Percentiles rank a stretch among this genome's conserved stretches.
These are phyloP conservation scores for Phytophthora uliginosa DNA, from an alignment of 352 stramenopile genomes.

Conservation along the genomic window DNA sequence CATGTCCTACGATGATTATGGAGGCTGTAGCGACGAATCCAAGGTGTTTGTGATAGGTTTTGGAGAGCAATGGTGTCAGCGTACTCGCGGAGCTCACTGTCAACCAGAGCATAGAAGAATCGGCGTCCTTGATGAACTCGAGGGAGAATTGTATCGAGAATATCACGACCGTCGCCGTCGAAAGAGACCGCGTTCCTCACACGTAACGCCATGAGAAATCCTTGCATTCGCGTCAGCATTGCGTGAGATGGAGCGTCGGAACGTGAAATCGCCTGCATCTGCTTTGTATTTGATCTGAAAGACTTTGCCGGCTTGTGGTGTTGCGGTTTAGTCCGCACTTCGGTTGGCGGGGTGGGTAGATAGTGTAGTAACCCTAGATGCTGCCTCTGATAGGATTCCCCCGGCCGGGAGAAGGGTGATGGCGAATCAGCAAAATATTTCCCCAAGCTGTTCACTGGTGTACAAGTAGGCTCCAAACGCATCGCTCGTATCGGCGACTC, in stretches of 20 bases:
- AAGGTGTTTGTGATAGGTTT: slow-evolving; percentile 21
- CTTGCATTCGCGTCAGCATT: slow-evolving; percentile 46
- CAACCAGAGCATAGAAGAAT: slow-evolving; percentile 47
- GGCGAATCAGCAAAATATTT: slow-evolving; percentile 40
- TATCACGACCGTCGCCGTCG: neutral
- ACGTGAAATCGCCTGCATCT: neutral
- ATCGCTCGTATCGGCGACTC: slow-evolving; percentile 57
- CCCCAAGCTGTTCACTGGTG: slow-evolving; percentile 43
- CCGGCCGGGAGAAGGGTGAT: slow-evolving; percentile 9
- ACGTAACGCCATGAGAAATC: slow-evolving; percentile 38
- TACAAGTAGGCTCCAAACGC: slow-evolving; percentile 47
- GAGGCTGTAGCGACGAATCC: slow-evolving; percentile 27
- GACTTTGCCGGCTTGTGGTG: slow-evolving; percentile 2
- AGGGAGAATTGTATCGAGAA: slow-evolving; percentile 22
- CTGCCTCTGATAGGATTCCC: slow-evolving; percentile 7
- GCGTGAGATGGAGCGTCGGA: slow-evolving; percentile 5
- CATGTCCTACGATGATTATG: slow-evolving; percentile 13
- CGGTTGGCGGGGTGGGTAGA: neutral
- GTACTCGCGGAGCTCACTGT: slow-evolving; percentile 45
- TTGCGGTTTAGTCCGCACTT: neutral
- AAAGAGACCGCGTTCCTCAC: slow-evolving; percentile 3
- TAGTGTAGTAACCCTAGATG: slow-evolving; percentile 4
- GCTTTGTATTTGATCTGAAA: slow-evolving; percentile 7
- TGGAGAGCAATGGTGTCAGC: slow-evolving; percentile 40
- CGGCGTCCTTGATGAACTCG: slow-evolving; percentile 28